These are phyloP conservation scores for Oemleria cerasiformis DNA, from an alignment of 306 rosid species.

Conservation along the genomic window DNA sequence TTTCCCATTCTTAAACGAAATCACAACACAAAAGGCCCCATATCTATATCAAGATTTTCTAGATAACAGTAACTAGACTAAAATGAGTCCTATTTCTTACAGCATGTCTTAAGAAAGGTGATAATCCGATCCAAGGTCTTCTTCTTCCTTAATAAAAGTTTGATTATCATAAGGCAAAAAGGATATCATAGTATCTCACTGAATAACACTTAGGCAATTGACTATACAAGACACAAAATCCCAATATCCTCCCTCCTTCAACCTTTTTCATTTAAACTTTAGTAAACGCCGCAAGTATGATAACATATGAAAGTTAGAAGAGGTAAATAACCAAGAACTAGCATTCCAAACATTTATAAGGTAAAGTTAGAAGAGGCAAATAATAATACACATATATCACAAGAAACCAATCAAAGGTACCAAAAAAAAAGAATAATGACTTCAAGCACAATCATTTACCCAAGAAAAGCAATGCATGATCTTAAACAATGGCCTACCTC, in stretches of 20 bases:
- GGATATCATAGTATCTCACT: neutral
- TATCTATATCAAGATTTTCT: neutral
- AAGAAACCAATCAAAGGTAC: neutral
- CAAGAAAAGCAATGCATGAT: slow-evolving; percentile 21
- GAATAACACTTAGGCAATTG: neutral
- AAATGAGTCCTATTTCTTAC: neutral
- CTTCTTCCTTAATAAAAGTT: neutral
- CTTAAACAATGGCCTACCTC: slow-evolving; percentile 51
- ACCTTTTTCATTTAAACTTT: slow-evolving; percentile 5
- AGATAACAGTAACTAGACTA: neutral
- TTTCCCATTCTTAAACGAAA: no score
- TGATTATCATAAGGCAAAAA: neutral
- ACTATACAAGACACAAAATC: neutral
- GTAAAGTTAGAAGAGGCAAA: neutral
- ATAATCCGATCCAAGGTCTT: neutral
- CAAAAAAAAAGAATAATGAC: neutral
- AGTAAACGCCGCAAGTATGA: neutral
- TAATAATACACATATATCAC: neutral
- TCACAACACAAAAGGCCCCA: neutral
- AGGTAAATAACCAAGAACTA: neutral
- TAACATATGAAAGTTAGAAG: neutral
- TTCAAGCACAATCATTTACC: slow-evolving; percentile 3
- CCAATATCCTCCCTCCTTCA: neutral
- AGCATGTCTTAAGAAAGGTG: neutral
- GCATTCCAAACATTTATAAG: neutral